phyloP scores from a whole-genome alignment of 805 yeast genomes.

The Yamadazyma philogaea region DNA sequence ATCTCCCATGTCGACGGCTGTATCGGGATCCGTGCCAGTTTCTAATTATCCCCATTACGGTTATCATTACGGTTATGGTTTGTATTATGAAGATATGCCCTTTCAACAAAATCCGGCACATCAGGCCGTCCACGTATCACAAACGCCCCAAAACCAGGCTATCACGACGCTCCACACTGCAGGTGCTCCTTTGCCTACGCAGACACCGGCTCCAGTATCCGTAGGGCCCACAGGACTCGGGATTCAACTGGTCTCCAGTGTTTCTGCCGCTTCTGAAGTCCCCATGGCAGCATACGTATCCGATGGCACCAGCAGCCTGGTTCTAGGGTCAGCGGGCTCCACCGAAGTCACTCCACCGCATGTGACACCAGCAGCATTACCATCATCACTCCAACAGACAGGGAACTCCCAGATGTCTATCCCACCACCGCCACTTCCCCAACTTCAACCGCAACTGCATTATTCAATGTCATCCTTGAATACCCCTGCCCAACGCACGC shows the following conservation, averaged over 20 bases:
- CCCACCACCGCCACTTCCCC: slow-evolving; percentile 1
- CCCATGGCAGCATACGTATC: background rate
- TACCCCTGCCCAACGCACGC: too few species aligned
- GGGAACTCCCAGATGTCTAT: background rate
- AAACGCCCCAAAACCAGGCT: background rate
- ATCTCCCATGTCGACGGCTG: background rate
- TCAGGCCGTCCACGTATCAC: background rate
- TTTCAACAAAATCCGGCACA: background rate
- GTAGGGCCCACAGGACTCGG: background rate
- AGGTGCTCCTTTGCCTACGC: background rate
- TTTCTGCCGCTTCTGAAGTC: background rate
- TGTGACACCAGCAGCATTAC: background rate
- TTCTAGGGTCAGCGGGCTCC: background rate
- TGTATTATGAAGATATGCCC: background rate
- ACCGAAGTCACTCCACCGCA: background rate
- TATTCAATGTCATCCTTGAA: too few species aligned
- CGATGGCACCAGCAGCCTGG: background rate
- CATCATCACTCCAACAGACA: too few species aligned
- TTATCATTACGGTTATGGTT: background rate
- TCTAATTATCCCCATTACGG: background rate
- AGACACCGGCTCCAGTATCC: background rate
- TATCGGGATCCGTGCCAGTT: background rate
- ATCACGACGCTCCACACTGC: background rate
- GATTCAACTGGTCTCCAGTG: background rate
- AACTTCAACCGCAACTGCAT: background rate